phyloP scores from a whole-genome alignment of 139 green algal genomes.

The Zygnema cylindricum region DNA sequence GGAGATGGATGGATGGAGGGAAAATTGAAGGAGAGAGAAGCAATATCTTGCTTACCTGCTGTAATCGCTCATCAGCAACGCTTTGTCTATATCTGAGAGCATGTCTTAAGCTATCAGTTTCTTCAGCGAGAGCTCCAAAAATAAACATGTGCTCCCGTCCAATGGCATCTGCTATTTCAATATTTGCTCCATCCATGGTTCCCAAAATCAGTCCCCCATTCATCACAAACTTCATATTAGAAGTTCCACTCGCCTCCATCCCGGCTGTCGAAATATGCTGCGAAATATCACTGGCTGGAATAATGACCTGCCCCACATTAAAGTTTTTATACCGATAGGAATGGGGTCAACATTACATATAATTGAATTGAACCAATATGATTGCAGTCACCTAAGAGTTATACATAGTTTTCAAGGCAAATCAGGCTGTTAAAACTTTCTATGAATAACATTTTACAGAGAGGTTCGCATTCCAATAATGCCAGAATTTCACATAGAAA shows the following conservation, averaged over 20 bases:
- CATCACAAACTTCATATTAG: slow-evolving; percentile 99
- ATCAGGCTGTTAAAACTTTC: too few species aligned
- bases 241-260: slow-evolving; percentile 94
- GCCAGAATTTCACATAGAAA: too few species aligned
- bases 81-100: slow-evolving; percentile 43
- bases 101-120: slow-evolving; percentile 66
- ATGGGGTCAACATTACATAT: too few species aligned
- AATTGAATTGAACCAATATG: too few species aligned
- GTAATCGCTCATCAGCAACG: slow-evolving; percentile 48
- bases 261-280: slow-evolving; percentile 98
- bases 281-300: slow-evolving; percentile 79
- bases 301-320: slow-evolving; percentile 59
- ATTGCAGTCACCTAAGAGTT: too few species aligned
- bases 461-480: too few species aligned
- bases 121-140: slow-evolving; percentile 78
- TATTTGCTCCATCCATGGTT: slow-evolving; percentile 97
- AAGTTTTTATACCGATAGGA: too few species aligned
- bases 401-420: too few species aligned
- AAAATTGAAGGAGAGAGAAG: slow-evolving; percentile 34
- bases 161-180: slow-evolving; percentile 95
- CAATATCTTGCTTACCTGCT: slow-evolving; percentile 31
- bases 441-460: too few species aligned
- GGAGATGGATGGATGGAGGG: background rate
- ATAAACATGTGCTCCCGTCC: slow-evolving; percentile 88
- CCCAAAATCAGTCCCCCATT: slow-evolving; percentile 94